Percentiles rank a stretch among this genome's conserved stretches.
phyloP scores from a whole-genome alignment of 2,329 filamentous ascomycete species.

The Alternaria hordeiaustralica region DNA sequence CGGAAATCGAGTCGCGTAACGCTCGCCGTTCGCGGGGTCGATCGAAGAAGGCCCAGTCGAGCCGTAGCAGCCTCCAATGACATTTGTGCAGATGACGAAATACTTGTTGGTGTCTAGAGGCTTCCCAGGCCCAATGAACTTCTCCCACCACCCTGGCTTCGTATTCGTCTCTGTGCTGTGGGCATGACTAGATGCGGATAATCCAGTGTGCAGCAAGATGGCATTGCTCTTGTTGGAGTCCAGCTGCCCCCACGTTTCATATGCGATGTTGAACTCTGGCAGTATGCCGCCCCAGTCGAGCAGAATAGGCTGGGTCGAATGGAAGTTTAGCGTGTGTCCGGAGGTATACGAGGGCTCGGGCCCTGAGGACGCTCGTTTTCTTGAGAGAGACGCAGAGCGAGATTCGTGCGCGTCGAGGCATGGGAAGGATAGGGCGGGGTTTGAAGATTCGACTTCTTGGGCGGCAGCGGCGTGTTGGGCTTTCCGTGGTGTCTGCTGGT shows the following conservation, averaged over 20 bases:
- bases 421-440: constrained; percentile 51
- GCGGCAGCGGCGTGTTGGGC: constrained; percentile 32
- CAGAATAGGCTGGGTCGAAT: constrained; percentile 74
- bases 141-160: constrained; percentile 97
- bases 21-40: constrained; percentile 85
- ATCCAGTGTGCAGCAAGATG: constrained; percentile 89
- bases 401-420: constrained; percentile 52
- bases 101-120: constrained; percentile 91
- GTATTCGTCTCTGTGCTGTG: constrained; percentile 88
- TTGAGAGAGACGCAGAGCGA: constrained; percentile 72
- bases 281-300: constrained; percentile 97
- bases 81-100: constrained; percentile 94
- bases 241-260: constrained; percentile 87
- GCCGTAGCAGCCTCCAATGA: constrained; percentile 93
- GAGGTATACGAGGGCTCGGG: constrained; percentile 95
- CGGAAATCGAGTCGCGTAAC: constrained; percentile 92
- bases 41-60: constrained; percentile 89
- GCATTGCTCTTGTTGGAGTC: constrained; percentile 85
- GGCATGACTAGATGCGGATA: constrained; percentile 97
- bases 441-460: constrained; percentile 43
- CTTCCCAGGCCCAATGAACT: constrained; percentile 88
- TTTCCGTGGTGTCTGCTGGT: constrained; percentile 36
- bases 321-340: constrained; percentile 80
- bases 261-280: constrained; percentile 86
- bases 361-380: constrained; percentile 72